These are phyloP conservation scores for Ricinus communis DNA, from an alignment of 345 rosid genomes.

Conservation along the genomic window DNA sequence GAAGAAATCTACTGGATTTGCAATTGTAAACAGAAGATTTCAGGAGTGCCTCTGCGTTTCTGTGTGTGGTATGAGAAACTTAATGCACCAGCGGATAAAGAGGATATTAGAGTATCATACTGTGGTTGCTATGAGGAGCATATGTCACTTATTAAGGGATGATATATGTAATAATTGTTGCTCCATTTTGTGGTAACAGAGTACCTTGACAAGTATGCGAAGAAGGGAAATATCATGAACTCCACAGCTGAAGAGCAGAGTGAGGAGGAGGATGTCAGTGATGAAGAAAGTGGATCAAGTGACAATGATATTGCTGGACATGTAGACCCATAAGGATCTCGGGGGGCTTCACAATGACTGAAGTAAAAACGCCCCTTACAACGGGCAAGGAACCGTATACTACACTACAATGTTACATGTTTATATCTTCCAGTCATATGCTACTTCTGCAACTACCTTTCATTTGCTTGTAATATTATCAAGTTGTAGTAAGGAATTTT, in stretches of 20 bases:
- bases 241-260: conserved; percentile 38
- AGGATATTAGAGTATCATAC: not conserved
- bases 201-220: conserved; percentile 60
- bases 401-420: not conserved
- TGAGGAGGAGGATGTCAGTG: conserved; percentile 51
- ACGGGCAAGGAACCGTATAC: conserved; percentile 10
- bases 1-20: not conserved
- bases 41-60: not conserved
- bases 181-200: conserved; percentile 49
- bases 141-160: too few relatives aligned
- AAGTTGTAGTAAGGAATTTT: not conserved
- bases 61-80: not conserved
- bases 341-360: not conserved
- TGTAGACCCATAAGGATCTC: conserved; percentile 44
- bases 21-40: not conserved
- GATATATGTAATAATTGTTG: too few relatives aligned
- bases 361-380: conserved; percentile 7
- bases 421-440: conserved; percentile 8
- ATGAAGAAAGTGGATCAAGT: conserved; percentile 44
- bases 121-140: too few relatives aligned
- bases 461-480: conserved; percentile 26
- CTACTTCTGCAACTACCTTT: conserved; percentile 2
- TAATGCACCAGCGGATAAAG: not conserved
- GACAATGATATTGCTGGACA: conserved; percentile 64
- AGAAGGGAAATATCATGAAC: conserved; percentile 44